phyloP scores from a whole-genome alignment of 2,329 filamentous ascomycete genomes.

The Hypoxylon sp. region DNA sequence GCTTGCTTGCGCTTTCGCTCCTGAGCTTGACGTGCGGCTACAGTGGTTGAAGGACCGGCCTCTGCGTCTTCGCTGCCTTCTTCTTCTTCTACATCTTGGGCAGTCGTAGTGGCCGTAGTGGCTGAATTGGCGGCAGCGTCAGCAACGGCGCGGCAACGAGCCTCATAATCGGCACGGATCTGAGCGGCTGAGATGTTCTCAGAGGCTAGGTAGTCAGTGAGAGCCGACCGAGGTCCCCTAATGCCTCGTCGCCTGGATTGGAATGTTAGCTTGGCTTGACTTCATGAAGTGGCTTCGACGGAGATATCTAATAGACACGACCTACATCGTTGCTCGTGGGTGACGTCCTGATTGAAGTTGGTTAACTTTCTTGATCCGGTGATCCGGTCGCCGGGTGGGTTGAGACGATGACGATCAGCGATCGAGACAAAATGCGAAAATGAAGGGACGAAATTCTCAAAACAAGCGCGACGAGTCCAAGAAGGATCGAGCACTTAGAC shows the following conservation, averaged over 20 bases:
- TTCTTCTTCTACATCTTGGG: constrained; percentile 20
- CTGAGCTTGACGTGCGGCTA: constrained; percentile 31
- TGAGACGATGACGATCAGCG: not conserved
- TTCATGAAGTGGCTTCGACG: not conserved
- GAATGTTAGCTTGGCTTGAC: constrained; percentile 5
- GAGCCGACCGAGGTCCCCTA: constrained; percentile 50
- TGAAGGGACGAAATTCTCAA: not conserved
- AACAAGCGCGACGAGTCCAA: too few species aligned
- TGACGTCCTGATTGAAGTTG: not conserved
- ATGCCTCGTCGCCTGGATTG: constrained; percentile 44
- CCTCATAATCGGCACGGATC: constrained; percentile 43
- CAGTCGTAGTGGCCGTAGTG: constrained; percentile 1
- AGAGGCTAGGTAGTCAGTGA: constrained; percentile 51
- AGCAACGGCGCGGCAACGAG: constrained; percentile 40
- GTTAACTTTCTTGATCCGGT: not conserved
- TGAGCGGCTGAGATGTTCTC: constrained; percentile 50
- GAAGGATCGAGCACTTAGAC: too few species aligned
- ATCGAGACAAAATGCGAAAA: not conserved
- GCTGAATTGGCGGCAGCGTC: constrained; percentile 16
- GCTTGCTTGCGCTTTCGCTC: constrained; percentile 65
- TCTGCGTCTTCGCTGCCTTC: constrained; percentile 35
- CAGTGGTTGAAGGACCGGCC: constrained; percentile 17
- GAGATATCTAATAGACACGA: not conserved
- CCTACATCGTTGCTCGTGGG: constrained; percentile 39
- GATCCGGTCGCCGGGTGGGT: not conserved